phyloP scores from a whole-genome alignment of 129 eudicot species.

The Chrysanthemum lavandulifolium region DNA sequence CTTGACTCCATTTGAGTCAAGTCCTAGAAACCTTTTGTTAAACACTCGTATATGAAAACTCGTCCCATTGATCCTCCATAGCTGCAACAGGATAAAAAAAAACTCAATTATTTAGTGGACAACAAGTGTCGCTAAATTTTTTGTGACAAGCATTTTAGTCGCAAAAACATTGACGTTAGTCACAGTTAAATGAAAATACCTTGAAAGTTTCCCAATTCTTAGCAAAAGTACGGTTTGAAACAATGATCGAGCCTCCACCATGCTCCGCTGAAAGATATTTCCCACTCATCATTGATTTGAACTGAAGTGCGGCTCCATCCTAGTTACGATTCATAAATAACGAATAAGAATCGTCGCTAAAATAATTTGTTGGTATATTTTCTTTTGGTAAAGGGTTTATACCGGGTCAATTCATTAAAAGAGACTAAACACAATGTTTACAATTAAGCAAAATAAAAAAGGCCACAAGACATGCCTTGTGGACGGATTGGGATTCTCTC shows the following conservation, averaged over 20 bases:
- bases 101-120: not conserved
- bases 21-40: constrained; percentile 55
- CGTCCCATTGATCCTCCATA: constrained; percentile 62
- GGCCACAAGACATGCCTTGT: too few species aligned
- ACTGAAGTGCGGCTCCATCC: constrained; percentile 75
- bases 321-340: not conserved
- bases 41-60: constrained; percentile 54
- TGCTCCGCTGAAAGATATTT: constrained; percentile 61
- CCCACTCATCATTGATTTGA: constrained; percentile 49
- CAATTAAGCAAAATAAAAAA: too few species aligned
- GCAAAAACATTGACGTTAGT: not conserved
- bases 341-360: too few species aligned
- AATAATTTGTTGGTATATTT: too few species aligned
- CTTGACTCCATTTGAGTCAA: constrained; percentile 25
- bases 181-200: constrained; percentile 23
- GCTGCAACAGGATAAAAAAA: constrained; percentile 23
- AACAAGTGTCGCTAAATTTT: not conserved
- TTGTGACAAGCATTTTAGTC: too few species aligned
- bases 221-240: constrained; percentile 59
- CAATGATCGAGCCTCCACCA: constrained; percentile 73
- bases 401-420: too few species aligned
- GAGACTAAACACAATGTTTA: too few species aligned
- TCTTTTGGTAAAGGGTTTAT: too few species aligned
- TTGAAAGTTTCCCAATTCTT: constrained; percentile 78
- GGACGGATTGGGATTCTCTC: too few species aligned